These are phyloP conservation scores for Peronospora tabacina DNA, from an alignment of 352 stramenopile species.

Conservation along the genomic window DNA sequence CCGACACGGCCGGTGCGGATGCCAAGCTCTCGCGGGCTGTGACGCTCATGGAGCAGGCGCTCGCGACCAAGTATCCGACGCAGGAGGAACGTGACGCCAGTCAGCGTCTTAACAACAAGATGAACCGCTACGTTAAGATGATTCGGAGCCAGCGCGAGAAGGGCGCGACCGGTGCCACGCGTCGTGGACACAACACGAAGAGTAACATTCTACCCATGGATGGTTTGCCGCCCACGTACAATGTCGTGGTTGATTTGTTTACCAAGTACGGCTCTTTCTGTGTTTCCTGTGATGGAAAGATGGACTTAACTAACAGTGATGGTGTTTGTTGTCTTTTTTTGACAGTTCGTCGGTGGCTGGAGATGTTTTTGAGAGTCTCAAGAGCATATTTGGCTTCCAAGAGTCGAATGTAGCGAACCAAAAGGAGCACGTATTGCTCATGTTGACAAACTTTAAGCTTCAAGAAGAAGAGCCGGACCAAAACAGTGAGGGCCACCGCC, in stretches of 20 bases:
- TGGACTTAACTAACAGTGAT: conserved; percentile 3
- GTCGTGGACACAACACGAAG: conserved; percentile 36
- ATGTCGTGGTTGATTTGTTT: conserved; percentile 45
- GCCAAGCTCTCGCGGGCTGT: conserved; percentile 63
- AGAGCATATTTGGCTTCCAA: conserved; percentile 95
- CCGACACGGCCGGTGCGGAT: conserved; percentile 44
- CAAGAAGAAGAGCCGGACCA: conserved; percentile 41
- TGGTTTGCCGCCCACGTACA: conserved; percentile 57
- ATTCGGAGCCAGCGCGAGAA: conserved; percentile 74
- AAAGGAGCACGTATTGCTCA: conserved; percentile 68
- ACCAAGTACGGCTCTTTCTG: conserved; percentile 29
- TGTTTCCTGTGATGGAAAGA: not conserved
- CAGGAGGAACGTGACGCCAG: conserved; percentile 67
- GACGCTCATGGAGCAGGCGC: conserved; percentile 65
- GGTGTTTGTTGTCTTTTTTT: conserved; percentile 7
- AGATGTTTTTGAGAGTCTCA: conserved; percentile 89
- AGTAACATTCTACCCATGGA: conserved; percentile 73
- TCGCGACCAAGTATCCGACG: conserved; percentile 67
- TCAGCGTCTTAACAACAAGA: conserved; percentile 73
- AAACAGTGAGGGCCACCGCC: conserved; percentile 30
- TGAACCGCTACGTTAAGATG: conserved; percentile 85
- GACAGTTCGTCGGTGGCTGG: conserved; percentile 43
- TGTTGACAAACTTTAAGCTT: conserved; percentile 80
- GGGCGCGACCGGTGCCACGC: conserved; percentile 22
- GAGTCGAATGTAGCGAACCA: conserved; percentile 75